Conservation (phyloP, 805 yeast species). For the Schizosaccharomyces lindneri region DNA sequence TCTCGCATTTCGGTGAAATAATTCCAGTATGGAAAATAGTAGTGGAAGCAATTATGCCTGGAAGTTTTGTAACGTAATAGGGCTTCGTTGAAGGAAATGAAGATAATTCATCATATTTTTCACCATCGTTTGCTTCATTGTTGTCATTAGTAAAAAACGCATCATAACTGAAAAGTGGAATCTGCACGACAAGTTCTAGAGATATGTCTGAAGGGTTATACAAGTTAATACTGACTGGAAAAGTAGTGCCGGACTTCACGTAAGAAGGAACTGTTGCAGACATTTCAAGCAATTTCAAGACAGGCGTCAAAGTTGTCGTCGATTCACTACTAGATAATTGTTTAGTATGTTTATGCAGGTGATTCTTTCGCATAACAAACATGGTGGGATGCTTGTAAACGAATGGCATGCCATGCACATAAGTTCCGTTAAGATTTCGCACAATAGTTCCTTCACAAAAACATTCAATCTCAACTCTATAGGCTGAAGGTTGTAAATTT, state of each 20-base stretch:
- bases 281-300: background rate
- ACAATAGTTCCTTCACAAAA: background rate
- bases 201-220: background rate
- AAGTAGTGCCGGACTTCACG: background rate
- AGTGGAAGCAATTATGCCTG: background rate
- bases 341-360: background rate
- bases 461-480: background rate
- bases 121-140: background rate
- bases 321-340: background rate
- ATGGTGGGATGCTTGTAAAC: background rate
- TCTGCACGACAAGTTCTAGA: background rate
- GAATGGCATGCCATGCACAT: background rate
- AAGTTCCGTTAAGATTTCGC: background rate
- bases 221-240: background rate
- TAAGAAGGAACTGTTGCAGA: background rate
- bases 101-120: background rate
- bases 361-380: background rate
- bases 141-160: background rate
- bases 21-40: background rate
- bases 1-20: background rate
- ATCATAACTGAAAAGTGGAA: background rate
- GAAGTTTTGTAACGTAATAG: background rate
- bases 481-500: background rate
- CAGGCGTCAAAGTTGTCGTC: background rate
- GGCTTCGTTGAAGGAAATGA: background rate